Conservation (phyloP, 352 stramenopile species). For the Phytophthora citrophthora region DNA sequence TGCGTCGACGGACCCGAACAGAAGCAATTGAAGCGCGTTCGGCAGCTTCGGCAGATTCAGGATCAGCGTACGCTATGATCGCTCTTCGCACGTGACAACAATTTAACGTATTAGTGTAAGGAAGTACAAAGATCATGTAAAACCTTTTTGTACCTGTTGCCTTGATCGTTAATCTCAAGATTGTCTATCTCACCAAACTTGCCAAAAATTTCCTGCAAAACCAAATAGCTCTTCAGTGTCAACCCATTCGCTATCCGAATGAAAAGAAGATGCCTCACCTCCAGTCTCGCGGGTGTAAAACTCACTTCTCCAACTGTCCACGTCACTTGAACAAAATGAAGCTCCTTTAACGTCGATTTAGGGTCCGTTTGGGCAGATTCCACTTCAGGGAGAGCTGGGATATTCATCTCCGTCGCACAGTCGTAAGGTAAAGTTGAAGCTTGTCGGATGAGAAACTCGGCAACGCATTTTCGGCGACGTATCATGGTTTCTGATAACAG, state of each 20-base stretch:
- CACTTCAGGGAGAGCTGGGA: conserved; percentile 38
- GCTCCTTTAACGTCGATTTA: conserved; percentile 11
- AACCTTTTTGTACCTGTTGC: conserved; percentile 27
- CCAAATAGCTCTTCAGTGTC: not conserved
- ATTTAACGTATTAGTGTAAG: too few species aligned
- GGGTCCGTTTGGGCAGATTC: not conserved
- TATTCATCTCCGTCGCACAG: conserved; percentile 41
- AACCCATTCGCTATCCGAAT: not conserved
- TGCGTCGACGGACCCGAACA: conserved; percentile 35
- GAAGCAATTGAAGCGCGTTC: conserved; percentile 19
- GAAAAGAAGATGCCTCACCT: conserved; percentile 21
- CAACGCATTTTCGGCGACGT: conserved; percentile 45
- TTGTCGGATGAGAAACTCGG: conserved; percentile 59
- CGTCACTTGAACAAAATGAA: conserved; percentile 48
- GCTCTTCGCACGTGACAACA: conserved; percentile 18
- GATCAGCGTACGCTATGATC: conserved; percentile 38
- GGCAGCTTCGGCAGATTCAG: conserved; percentile 27
- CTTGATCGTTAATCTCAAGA: conserved; percentile 32
- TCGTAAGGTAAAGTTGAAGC: conserved; percentile 51
- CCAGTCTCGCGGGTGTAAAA: conserved; percentile 32
- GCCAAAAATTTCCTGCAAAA: conserved; percentile 32
- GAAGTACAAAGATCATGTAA: not conserved
- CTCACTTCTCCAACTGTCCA: conserved; percentile 31
- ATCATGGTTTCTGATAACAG: conserved; percentile 27
- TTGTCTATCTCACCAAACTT: conserved; percentile 38